phyloP scores from a whole-genome alignment of 2,329 filamentous ascomycete genomes.

The Microsporum ferrugineum region DNA sequence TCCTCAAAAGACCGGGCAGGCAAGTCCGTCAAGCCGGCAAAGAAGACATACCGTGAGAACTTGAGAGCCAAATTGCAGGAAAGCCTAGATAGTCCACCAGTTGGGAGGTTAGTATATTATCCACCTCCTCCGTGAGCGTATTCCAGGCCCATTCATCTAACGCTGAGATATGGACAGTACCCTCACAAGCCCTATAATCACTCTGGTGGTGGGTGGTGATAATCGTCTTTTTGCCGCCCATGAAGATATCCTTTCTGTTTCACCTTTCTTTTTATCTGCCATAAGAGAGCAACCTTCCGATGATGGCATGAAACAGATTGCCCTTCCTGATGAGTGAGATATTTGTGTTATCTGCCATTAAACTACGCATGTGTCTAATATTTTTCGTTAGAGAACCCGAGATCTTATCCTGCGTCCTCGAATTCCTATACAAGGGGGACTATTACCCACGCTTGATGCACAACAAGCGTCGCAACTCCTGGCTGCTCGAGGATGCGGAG shows the following conservation, averaged over 20 bases:
- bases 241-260: conserved; percentile 78
- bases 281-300: conserved; percentile 63
- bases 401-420: conserved; percentile 84
- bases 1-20: conserved; percentile 73
- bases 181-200: conserved; percentile 65
- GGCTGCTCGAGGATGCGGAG: conserved; percentile 69
- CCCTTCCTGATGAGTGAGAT: conserved; percentile 53
- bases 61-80: conserved; percentile 80
- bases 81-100: conserved; percentile 54
- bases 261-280: conserved; percentile 67
- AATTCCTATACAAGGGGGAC: conserved; percentile 95
- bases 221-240: conserved; percentile 88
- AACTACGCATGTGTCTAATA: not conserved
- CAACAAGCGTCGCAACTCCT: conserved; percentile 75
- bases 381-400: conserved; percentile 64
- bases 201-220: conserved; percentile 70
- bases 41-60: conserved; percentile 66
- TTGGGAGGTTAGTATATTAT: conserved; percentile 36
- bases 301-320: conserved; percentile 59
- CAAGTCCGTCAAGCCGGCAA: conserved; percentile 69
- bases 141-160: not conserved
- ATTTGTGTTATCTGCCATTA: not conserved
- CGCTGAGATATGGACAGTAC: conserved; percentile 22
- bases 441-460: conserved; percentile 84
- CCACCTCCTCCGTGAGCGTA: too few species aligned